Base-by-base conservation (phyloP, 805 yeast genomes). In the Pichia ethanolica region DNA sequence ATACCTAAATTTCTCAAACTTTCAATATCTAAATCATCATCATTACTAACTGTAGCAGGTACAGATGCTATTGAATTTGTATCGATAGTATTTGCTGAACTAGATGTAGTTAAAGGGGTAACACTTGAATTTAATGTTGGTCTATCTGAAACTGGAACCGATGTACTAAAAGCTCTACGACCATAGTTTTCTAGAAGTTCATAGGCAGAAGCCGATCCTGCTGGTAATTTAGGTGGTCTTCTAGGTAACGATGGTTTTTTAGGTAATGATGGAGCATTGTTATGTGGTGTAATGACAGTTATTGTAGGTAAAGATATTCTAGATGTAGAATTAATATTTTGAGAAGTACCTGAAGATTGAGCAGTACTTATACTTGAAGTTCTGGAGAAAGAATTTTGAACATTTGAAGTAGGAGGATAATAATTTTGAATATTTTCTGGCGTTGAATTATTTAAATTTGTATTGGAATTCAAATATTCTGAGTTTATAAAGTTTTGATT, bases 211-310 rank as follows among this genome's bases (percentile, higher is more conserved):
- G 45, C 12, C 7, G 36, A 25, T 13, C 35, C 30, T n/a, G 27
- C 38, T 6, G 39, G 25, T 9, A 48, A 33, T 6, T 33, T 39
- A 25, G 51, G 51, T 20, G 51, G 51, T 32, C 35, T 48, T 12
- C 39, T 44, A 5, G 47, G 51, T 33, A 48, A 20, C 10, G 30
- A 44, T 12, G 51, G 51, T 39, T 44, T 47, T 42, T 28, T 27
- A 11, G 50, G 46, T 28, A 43, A 39, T 4, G 27, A 5, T 1
- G 50, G 47, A 7, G 44, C 27, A 14, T 36, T 14, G 8, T 27
- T 34, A 5, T 20, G 37, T 6, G 11, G 34, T 7, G 46, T 30
- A 12, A 43, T 40, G 5, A 45, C 39, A 4, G 42, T 44, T 9
- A 48, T 48, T 5, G 7, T 32, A 12, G 51, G 51, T 14, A 44